phyloP scores from a whole-genome alignment of 2,329 filamentous ascomycete genomes.

The Trichoderma oligosporum region DNA sequence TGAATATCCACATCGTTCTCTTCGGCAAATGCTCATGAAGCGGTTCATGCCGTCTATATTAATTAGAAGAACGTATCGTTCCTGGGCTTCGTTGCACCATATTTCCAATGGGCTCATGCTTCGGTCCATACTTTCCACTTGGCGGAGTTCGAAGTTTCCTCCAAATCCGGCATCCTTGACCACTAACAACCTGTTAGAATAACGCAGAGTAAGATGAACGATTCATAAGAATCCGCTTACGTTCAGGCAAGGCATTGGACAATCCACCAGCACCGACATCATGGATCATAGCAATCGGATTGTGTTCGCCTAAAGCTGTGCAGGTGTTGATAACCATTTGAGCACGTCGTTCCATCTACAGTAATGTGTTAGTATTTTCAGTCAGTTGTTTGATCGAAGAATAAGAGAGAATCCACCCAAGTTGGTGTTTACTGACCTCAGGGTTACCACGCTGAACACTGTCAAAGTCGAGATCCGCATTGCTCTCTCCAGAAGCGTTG shows the following conservation, averaged over 20 bases:
- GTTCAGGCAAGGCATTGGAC: constrained; percentile 72
- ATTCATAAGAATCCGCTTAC: constrained; percentile 19
- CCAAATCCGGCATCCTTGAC: constrained; percentile 90
- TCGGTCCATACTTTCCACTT: constrained; percentile 83
- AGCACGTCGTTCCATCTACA: constrained; percentile 83
- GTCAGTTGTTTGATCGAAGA: neutral
- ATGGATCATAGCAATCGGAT: constrained; percentile 94
- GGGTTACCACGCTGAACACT: constrained; percentile 97
- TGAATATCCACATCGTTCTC: constrained; percentile 90
- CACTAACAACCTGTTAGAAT: constrained; percentile 36
- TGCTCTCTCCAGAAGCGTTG: constrained; percentile 80
- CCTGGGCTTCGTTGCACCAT: constrained; percentile 96
- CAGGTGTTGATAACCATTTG: constrained; percentile 99
- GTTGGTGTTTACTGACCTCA: constrained; percentile 44
- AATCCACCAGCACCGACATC: constrained; percentile 91
- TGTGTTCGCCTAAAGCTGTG: constrained; percentile 74
- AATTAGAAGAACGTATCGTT: constrained; percentile 89
- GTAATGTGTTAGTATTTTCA: too few species aligned
- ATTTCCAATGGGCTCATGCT: constrained; percentile 96
- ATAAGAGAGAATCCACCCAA: too few species aligned
- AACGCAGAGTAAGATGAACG: neutral
- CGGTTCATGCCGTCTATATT: constrained; percentile 74
- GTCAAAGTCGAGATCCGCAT: constrained; percentile 90
- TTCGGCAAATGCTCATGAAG: constrained; percentile 65
- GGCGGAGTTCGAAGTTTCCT: constrained; percentile 88